Conservation (phyloP, 1,284 basidiomycete genomes). For the Moesziomyces globuligerus region DNA sequence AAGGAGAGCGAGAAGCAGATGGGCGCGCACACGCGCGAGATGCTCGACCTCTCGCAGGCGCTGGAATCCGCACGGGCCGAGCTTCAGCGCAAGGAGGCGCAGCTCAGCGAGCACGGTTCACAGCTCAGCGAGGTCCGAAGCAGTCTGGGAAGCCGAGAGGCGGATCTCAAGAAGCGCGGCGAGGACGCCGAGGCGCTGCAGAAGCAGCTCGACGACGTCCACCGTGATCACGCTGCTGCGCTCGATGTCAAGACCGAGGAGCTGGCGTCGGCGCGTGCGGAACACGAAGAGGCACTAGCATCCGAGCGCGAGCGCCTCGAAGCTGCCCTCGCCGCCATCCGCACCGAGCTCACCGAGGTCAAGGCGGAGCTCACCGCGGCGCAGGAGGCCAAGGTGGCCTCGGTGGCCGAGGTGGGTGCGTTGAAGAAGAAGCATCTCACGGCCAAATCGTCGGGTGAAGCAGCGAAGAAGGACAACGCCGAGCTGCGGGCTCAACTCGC, state of each 20-base stretch:
- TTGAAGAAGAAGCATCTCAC: slow-evolving; percentile 51
- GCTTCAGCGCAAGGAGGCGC: slow-evolving; percentile 14
- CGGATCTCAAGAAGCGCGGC: slow-evolving; percentile 13
- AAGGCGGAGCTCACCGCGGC: slow-evolving; percentile 12
- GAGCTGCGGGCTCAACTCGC: slow-evolving; percentile 16
- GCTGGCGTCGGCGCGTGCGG: slow-evolving; percentile 3
- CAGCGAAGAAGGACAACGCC: slow-evolving; percentile 41
- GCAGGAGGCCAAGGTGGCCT: slow-evolving; percentile 12
- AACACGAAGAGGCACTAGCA: slow-evolving; percentile 13
- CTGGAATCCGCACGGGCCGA: slow-evolving; percentile 16
- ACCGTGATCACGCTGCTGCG: slow-evolving; percentile 8
- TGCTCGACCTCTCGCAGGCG: slow-evolving; percentile 33
- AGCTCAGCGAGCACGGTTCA: slow-evolving; percentile 8
- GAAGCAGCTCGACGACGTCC: slow-evolving; percentile 9
- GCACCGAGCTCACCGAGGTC: slow-evolving; percentile 8
- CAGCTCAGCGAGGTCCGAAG: slow-evolving; percentile 8
- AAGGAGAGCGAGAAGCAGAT: slow-evolving; percentile 36
- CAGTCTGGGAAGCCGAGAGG: background rate
- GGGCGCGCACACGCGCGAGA: slow-evolving; percentile 29
- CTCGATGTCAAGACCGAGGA: slow-evolving; percentile 12
- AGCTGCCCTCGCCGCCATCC: slow-evolving; percentile 3
- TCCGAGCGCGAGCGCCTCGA: slow-evolving; percentile 19
- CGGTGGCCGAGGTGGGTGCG: slow-evolving; percentile 14
- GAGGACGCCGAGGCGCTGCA: slow-evolving; percentile 6
- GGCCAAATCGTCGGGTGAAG: slow-evolving; percentile 40